Percentiles rank a stretch among this genome's conserved stretches.
Evolutionary conservation across 305 asterid species (phyloP).

Genomic region (Fraxinus paxiana): DNA sequence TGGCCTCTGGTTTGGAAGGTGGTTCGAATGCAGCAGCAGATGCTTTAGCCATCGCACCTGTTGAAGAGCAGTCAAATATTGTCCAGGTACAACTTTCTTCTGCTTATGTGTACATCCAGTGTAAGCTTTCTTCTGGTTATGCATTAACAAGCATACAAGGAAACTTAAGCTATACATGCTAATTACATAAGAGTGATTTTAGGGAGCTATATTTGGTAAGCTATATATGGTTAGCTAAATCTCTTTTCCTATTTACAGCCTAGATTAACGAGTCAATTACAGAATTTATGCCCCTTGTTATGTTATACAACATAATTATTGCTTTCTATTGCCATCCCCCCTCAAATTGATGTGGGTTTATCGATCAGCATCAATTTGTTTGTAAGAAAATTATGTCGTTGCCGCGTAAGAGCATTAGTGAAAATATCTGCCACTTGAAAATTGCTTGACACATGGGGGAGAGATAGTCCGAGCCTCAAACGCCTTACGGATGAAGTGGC

Average conservation of each 20-base stretch:
- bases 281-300: neutral
- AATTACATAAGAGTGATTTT: neutral
- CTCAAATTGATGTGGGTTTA: too few relatives aligned
- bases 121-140: conserved; percentile 12
- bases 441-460: too few relatives aligned
- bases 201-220: neutral
- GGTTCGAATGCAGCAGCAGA: conserved; percentile 39
- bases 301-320: neutral
- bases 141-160: neutral
- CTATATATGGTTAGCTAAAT: neutral
- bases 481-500: too few relatives aligned
- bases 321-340: neutral
- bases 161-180: neutral
- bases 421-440: too few relatives aligned
- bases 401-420: too few relatives aligned
- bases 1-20: conserved; percentile 42
- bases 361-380: too few relatives aligned
- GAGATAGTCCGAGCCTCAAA: too few relatives aligned
- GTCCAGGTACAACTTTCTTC: conserved; percentile 52
- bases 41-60: conserved; percentile 77
- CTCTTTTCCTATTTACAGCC: neutral
- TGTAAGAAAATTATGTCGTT: too few relatives aligned
- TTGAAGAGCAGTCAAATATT: conserved; percentile 57
- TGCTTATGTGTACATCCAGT: neutral
- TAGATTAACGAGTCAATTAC: neutral